These are phyloP conservation scores for Cutaneotrichosporon curvatum DNA, from an alignment of 1,284 basidiomycete genomes.

Conservation along the genomic window DNA sequence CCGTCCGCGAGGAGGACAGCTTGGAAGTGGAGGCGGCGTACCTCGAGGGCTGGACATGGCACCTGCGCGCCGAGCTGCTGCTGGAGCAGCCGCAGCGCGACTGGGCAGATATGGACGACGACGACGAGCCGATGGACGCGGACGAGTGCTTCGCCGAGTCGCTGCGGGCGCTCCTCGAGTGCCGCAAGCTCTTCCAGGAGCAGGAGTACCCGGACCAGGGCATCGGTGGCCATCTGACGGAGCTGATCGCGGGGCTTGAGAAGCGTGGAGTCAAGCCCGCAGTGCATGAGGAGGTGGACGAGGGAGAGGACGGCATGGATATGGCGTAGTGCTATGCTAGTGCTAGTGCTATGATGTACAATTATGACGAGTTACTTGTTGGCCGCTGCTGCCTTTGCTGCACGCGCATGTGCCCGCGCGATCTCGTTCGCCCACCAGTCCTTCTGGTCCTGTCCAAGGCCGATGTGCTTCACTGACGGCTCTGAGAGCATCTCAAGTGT, in stretches of 20 bases:
- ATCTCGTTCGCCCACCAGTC: conserved; percentile 43
- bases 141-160: conserved; percentile 74
- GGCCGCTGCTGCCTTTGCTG: conserved; percentile 4
- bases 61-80: conserved; percentile 51
- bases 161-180: conserved; percentile 73
- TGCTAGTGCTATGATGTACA: conserved; percentile 5
- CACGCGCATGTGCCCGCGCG: conserved; percentile 13
- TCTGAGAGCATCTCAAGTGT: conserved; percentile 43
- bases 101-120: conserved; percentile 31
- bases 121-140: conserved; percentile 56
- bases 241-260: conserved; percentile 65
- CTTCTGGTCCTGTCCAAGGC: conserved; percentile 36
- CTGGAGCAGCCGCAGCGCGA: conserved; percentile 20
- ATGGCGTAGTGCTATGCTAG: conserved; percentile 1
- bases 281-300: conserved; percentile 51
- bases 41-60: conserved; percentile 91
- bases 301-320: conserved; percentile 29
- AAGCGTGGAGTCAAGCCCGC: conserved; percentile 62
- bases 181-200: conserved; percentile 63
- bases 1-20: conserved; percentile 73
- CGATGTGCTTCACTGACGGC: conserved; percentile 34
- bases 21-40: conserved; percentile 89
- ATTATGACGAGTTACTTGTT: not conserved
- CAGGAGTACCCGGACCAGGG: conserved; percentile 70
- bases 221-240: conserved; percentile 67